Conservation (phyloP, 2,329 filamentous ascomycete genomes). For the Epichloe gansuensis region DNA sequence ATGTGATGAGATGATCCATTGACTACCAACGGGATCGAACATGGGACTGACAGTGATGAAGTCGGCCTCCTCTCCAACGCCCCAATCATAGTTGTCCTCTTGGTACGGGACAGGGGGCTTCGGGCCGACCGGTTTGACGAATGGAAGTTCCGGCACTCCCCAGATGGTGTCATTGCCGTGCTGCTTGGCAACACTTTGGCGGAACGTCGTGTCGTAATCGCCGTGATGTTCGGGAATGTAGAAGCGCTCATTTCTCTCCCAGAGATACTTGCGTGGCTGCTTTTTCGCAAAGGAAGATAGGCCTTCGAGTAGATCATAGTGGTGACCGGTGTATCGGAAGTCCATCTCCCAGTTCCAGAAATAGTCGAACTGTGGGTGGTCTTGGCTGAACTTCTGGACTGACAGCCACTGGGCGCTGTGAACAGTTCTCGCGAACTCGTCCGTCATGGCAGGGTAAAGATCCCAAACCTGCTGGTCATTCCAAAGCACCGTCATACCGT, state of each 20-base stretch:
- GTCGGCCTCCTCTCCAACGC: slow-evolving; percentile 63
- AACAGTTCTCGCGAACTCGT: slow-evolving; percentile 40
- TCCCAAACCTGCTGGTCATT: slow-evolving; percentile 60
- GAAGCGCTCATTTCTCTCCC: slow-evolving; percentile 61
- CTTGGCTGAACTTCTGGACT: slow-evolving; percentile 61
- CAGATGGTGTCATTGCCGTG: slow-evolving; percentile 47
- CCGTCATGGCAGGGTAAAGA: slow-evolving; percentile 64
- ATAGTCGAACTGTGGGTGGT: slow-evolving; percentile 67
- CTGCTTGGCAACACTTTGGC: slow-evolving; percentile 44
- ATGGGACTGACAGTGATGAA: slow-evolving; percentile 66
- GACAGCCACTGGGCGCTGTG: slow-evolving; percentile 56
- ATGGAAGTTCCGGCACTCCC: slow-evolving; percentile 49
- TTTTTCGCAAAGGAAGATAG: slow-evolving; percentile 48
- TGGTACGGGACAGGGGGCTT: slow-evolving; percentile 47
- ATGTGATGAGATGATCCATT: slow-evolving; percentile 58
- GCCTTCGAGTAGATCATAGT: slow-evolving; percentile 65
- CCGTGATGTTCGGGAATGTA: slow-evolving; percentile 60
- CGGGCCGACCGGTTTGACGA: slow-evolving; percentile 49
- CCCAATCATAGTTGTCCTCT: slow-evolving; percentile 61
- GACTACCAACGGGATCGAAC: slow-evolving; percentile 59
- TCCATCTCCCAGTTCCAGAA: slow-evolving; percentile 88
- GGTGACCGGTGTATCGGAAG: slow-evolving; percentile 64
- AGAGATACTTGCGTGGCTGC: slow-evolving; percentile 59
- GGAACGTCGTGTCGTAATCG: slow-evolving; percentile 53
- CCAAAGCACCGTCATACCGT: slow-evolving; percentile 60